phyloP scores from a whole-genome alignment of 2,329 filamentous ascomycete genomes.

The Chaetomium sp. region DNA sequence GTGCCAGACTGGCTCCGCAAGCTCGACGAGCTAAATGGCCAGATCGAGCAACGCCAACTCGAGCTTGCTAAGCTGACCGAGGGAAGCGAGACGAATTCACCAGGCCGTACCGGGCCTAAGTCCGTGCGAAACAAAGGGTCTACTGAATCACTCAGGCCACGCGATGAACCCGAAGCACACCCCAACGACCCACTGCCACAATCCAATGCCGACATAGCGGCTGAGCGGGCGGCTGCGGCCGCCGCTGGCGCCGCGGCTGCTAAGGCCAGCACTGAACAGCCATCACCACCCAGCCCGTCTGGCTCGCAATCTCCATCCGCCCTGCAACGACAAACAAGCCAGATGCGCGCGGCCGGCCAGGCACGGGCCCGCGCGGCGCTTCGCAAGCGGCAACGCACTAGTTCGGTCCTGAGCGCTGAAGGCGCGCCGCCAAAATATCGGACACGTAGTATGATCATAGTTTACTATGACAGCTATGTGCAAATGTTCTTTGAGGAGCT shows the following conservation, averaged over 20 bases:
- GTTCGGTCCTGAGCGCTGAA: constrained; percentile 47
- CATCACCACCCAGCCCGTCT: constrained; percentile 29
- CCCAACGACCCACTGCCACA: constrained; percentile 16
- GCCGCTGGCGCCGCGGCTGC: constrained; percentile 15
- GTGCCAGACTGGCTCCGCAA: constrained; percentile 55
- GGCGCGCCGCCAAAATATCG: constrained; percentile 51
- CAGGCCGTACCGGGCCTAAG: constrained; percentile 20
- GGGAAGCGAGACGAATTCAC: constrained; percentile 13
- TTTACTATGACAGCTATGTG: constrained; percentile 88
- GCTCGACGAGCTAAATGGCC: constrained; percentile 53
- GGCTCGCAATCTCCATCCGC: constrained; percentile 32
- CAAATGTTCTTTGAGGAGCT: constrained; percentile 77
- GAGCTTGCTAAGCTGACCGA: constrained; percentile 44
- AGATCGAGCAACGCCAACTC: constrained; percentile 55
- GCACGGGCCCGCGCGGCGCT: constrained; percentile 41
- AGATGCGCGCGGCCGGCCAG: constrained; percentile 41
- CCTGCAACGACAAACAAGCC: constrained; percentile 36
- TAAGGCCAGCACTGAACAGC: constrained; percentile 18
- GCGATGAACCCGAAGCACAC: constrained; percentile 36
- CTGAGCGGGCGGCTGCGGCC: constrained; percentile 13
- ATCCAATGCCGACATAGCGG: constrained; percentile 7
- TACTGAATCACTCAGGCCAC: constrained; percentile 46
- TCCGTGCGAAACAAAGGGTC: constrained; percentile 47
- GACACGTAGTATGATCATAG: constrained; percentile 68
- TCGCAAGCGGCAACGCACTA: constrained; percentile 44